phyloP scores from a whole-genome alignment of 1,139 yeast genomes.

The Sugiyamaella paludigena region DNA sequence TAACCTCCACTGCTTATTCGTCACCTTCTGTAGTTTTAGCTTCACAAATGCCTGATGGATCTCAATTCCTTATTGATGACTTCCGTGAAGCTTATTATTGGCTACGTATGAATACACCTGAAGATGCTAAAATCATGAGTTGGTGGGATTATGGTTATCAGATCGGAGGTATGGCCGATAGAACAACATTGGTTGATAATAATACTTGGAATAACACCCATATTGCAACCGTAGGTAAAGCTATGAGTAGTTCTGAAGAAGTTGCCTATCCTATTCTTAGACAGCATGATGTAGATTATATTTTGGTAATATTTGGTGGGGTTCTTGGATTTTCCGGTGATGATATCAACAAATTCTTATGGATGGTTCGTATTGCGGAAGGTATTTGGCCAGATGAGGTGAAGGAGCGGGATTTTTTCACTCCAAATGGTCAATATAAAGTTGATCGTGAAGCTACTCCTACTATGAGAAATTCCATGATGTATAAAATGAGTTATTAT shows the following conservation, averaged over 20 bases:
- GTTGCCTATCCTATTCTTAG: slow-evolving; percentile 83
- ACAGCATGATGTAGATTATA: slow-evolving; percentile 93
- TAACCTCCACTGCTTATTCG: slow-evolving; percentile 90
- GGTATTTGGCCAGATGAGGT: slow-evolving; percentile 99
- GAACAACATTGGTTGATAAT: slow-evolving; percentile 97
- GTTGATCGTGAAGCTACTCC: slow-evolving; percentile 79
- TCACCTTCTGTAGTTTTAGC: slow-evolving; percentile 97
- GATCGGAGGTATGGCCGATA: slow-evolving; percentile 99
- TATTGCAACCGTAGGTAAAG: slow-evolving; percentile 99
- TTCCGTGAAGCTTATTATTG: slow-evolving; percentile 99
- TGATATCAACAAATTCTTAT: slow-evolving; percentile 91
- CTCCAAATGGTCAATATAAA: slow-evolving; percentile 80
- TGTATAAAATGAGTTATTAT: slow-evolving; percentile 95
- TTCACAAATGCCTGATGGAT: slow-evolving; percentile 80
- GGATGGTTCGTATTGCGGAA: slow-evolving; percentile 99
- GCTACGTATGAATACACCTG: slow-evolving; percentile 97
- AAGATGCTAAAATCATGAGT: slow-evolving; percentile 93
- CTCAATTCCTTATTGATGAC: slow-evolving; percentile 84
- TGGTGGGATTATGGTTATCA: slow-evolving; percentile 99
- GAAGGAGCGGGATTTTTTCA: slow-evolving; percentile 79
- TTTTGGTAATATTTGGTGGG: slow-evolving; percentile 92
- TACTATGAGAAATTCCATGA: slow-evolving; percentile 81
- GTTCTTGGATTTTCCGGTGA: slow-evolving; percentile 93
- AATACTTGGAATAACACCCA: slow-evolving; percentile 99
- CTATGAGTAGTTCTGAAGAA: slow-evolving; percentile 89